Conservation (phyloP, 306 rosid species). For the Castanopsis chinensis region DNA sequence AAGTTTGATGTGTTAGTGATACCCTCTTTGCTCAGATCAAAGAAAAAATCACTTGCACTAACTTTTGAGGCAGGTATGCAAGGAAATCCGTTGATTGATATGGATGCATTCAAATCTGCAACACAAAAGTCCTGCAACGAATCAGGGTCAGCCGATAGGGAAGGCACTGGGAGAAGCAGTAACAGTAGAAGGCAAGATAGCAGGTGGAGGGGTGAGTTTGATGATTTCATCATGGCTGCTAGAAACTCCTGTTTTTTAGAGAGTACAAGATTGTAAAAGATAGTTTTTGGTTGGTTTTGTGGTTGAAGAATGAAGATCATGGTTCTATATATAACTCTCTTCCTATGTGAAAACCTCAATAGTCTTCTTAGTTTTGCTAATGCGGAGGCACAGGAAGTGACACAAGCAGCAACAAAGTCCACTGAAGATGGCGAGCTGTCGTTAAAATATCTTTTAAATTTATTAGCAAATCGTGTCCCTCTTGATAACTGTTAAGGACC, state of each 20-base stretch:
- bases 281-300: no score
- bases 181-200: constrained; percentile 17
- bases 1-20: constrained; percentile 15
- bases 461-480: no score
- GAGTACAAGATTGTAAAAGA: no score
- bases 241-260: no score
- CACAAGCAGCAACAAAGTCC: no score
- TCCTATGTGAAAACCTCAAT: no score
- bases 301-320: no score
- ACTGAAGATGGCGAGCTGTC: no score
- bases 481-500: no score
- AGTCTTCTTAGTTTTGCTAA: neutral
- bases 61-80: constrained; percentile 33
- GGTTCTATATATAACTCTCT: no score
- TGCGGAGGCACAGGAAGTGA: no score
- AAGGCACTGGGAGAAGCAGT: constrained; percentile 19
- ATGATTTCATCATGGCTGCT: constrained; percentile 16
- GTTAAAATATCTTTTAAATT: no score
- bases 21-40: constrained; percentile 24
- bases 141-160: constrained; percentile 37
- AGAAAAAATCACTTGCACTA: constrained; percentile 43
- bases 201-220: neutral
- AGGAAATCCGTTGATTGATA: constrained; percentile 38
- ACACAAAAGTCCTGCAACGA: constrained; percentile 49
- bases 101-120: constrained; percentile 19